Evolutionary conservation across 768 basidiomycete genomes (phyloP), one percentile per base, ranked within the genome.

Genomic region (Coprinopsis marcescibilis): DNA sequence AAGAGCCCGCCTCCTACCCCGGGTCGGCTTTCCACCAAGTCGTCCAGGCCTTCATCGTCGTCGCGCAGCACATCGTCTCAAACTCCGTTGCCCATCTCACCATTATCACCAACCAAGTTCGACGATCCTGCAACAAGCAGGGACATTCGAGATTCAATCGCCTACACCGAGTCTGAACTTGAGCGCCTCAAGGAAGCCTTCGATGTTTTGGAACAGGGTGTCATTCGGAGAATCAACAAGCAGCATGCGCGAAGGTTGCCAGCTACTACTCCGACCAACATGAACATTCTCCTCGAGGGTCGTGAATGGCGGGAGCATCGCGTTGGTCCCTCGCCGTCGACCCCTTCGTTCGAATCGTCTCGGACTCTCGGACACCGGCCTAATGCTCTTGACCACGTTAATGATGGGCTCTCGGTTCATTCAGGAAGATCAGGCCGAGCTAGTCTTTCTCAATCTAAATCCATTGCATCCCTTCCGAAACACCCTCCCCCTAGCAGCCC

Each of bases 181-280:
- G 65, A 71, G 24, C 67, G 80, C 10, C 67, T 89, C 21, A 61
- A 82, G 23, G 78, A 82, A 37, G 84, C 84, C 5, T 89, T 89
- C 55, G 76, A 78, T 48, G 73, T 76, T 17, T 69, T 88, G 20
- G 83, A 89, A 61, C 65, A 78, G 26, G 76, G 67, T 40, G 73
- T 79, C 17, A 56, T 80, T 34, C 77, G 75, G 2, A 76, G 72
- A 12, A 60, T 70, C 24, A 65, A 71, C 37, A 66, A 65, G 50
- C 68, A 68, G 39, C 69, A 63, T 26, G 67, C 65, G 1, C 66
- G 62, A 17, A 60, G 68, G 17, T 56, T 66, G 11, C 63, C 65
- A 3, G 52, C 59, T 11, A 52, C 56, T 4, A 62, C 63, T 1
- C 61, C 69, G 26, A 48, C 61, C 3, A 65, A 56, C 30, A 53